phyloP scores from a whole-genome alignment of 352 stramenopile genomes.

The Pilasporangium apinafurcum region DNA sequence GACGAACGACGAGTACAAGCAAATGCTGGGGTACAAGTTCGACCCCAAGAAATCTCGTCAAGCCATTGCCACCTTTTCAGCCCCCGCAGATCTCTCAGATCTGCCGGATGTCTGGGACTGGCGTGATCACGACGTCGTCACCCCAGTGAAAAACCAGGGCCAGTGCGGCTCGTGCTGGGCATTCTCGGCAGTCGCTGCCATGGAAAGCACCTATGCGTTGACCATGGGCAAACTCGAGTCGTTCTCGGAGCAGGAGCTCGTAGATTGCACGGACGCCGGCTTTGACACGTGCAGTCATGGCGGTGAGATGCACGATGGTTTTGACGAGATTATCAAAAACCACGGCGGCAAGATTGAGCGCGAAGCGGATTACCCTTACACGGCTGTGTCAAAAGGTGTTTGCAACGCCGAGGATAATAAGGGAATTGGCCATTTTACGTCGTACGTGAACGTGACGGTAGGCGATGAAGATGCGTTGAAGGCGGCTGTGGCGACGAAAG shows the following conservation, averaged over 20 bases:
- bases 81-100: slow-evolving; percentile 3
- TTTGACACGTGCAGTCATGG: slow-evolving; percentile 30
- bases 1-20: slow-evolving; percentile 34
- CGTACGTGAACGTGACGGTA: slow-evolving; percentile 65
- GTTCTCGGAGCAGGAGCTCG: slow-evolving; percentile 45
- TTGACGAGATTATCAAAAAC: slow-evolving; percentile 33
- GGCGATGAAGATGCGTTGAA: slow-evolving; percentile 81
- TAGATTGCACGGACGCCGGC: slow-evolving; percentile 29
- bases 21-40: slow-evolving; percentile 30
- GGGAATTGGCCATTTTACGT: slow-evolving; percentile 31
- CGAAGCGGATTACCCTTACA: slow-evolving; percentile 33
- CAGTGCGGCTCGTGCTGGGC: slow-evolving; percentile 96
- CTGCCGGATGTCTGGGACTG: slow-evolving; percentile 41
- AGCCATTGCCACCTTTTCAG: slow-evolving; percentile 11
- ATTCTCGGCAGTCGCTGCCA: slow-evolving; percentile 69
- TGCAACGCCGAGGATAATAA: slow-evolving; percentile 26
- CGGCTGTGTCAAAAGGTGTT: slow-evolving; percentile 18
- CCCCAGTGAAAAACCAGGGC: slow-evolving; percentile 91
- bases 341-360: slow-evolving; percentile 26
- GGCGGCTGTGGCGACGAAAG: slow-evolving; percentile 73
- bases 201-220: slow-evolving; percentile 26
- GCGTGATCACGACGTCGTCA: slow-evolving; percentile 61
- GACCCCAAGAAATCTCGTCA: background rate
- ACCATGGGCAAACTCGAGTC: slow-evolving; percentile 35
- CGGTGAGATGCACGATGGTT: slow-evolving; percentile 32